phyloP scores from a whole-genome alignment of 2,329 filamentous ascomycete genomes.

The Fusarium sublunatum region DNA sequence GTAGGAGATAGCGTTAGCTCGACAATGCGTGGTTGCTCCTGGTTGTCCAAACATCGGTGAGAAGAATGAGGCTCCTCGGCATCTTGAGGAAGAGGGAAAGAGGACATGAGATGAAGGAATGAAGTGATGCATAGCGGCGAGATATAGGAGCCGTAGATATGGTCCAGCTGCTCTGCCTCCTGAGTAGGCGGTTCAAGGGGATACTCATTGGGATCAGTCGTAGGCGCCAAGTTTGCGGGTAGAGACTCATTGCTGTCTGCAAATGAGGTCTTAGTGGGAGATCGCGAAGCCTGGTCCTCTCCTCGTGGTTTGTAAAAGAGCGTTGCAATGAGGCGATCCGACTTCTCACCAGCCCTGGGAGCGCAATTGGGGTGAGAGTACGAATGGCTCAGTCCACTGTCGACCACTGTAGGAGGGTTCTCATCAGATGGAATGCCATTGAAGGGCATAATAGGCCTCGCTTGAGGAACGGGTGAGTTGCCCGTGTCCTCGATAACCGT shows the following conservation, averaged over 20 bases:
- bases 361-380: constrained; percentile 73
- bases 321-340: constrained; percentile 69
- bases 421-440: constrained; percentile 70
- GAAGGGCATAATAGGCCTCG: constrained; percentile 62
- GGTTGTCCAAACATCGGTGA: constrained; percentile 72
- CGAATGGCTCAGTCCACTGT: constrained; percentile 71
- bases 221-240: constrained; percentile 68
- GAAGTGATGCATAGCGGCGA: constrained; percentile 73
- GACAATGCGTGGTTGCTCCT: constrained; percentile 70
- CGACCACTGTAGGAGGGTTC: constrained; percentile 68
- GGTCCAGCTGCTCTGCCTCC: constrained; percentile 68
- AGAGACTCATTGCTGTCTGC: constrained; percentile 52
- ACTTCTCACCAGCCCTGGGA: constrained; percentile 59
- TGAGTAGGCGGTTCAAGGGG: constrained; percentile 68
- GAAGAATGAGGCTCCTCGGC: constrained; percentile 67
- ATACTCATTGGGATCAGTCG: constrained; percentile 67
- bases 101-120: constrained; percentile 74
- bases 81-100: constrained; percentile 66
- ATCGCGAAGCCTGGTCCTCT: constrained; percentile 47
- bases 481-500: constrained; percentile 69
- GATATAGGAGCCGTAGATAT: constrained; percentile 73
- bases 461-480: constrained; percentile 52
- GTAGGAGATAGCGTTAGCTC: constrained; percentile 73
- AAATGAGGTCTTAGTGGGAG: constrained; percentile 46
- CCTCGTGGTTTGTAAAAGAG: constrained; percentile 68